phyloP scores from a whole-genome alignment of 345 rosid genomes.

The Brassica nigra region DNA sequence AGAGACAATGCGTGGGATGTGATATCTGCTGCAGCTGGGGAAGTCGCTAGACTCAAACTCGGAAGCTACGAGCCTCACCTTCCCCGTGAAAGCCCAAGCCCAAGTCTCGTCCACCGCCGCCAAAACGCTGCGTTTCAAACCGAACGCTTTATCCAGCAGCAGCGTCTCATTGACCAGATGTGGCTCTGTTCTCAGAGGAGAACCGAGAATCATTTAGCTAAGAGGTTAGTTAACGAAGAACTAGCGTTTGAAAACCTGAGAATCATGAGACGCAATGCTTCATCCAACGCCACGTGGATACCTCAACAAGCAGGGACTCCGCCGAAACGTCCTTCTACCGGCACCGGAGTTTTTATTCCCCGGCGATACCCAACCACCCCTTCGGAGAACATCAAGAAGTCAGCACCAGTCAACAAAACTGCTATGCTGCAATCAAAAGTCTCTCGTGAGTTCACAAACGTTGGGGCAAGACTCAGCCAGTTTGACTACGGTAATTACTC shows the following conservation, averaged over 20 bases:
- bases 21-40: constrained; percentile 75
- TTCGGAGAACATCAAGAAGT: background rate
- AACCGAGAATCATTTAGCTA: background rate
- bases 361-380: constrained; percentile 28
- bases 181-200: constrained; percentile 28
- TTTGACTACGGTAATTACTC: constrained; percentile 26
- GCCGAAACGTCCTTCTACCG: constrained; percentile 26
- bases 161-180: constrained; percentile 26
- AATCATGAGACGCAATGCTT: background rate
- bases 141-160: constrained; percentile 15
- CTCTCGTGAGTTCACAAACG: constrained; percentile 8
- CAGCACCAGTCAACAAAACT: background rate
- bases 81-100: background rate
- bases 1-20: constrained; percentile 64
- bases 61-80: constrained; percentile 29
- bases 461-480: constrained; percentile 11
- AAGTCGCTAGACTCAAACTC: constrained; percentile 67
- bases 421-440: constrained; percentile 12
- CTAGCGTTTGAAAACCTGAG: background rate
- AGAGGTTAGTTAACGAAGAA: background rate
- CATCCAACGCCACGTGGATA: background rate
- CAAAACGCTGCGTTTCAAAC: constrained; percentile 31
- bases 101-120: constrained; percentile 14
- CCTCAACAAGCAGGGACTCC: background rate
- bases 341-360: constrained; percentile 43